Evolutionary conservation across 2,329 filamentous ascomycete genomes (phyloP).

Genomic region (Xylariales sp.): DNA sequence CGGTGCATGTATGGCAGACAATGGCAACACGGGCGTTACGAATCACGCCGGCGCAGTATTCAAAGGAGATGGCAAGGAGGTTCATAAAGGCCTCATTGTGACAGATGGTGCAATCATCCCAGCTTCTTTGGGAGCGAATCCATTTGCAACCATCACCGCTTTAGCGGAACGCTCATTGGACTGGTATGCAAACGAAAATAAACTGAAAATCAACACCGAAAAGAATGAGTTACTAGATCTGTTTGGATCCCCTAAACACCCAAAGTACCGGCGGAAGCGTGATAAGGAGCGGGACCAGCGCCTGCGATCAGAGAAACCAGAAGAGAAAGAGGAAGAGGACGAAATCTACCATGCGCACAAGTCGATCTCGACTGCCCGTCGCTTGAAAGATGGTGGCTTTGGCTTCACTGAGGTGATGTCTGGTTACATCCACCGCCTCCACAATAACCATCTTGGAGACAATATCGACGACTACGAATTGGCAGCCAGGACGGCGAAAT

Average conservation of each 20-base stretch:
- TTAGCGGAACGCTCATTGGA: slow-evolving; percentile 73
- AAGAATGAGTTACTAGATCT: slow-evolving; percentile 64
- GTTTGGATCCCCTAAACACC: slow-evolving; percentile 62
- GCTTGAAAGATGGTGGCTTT: slow-evolving; percentile 61
- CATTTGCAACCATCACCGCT: slow-evolving; percentile 75
- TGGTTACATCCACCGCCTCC: slow-evolving; percentile 64
- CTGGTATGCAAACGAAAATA: slow-evolving; percentile 56
- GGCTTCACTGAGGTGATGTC: slow-evolving; percentile 74
- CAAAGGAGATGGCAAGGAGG: slow-evolving; percentile 61
- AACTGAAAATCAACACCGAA: slow-evolving; percentile 58
- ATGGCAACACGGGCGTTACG: slow-evolving; percentile 66
- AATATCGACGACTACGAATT: slow-evolving; percentile 64
- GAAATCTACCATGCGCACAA: slow-evolving; percentile 53
- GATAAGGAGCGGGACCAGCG: slow-evolving; percentile 23
- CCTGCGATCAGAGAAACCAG: slow-evolving; percentile 19
- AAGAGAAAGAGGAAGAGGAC: slow-evolving; percentile 51
- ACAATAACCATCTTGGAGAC: slow-evolving; percentile 56
- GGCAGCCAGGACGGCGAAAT: slow-evolving; percentile 63
- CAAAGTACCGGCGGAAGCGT: slow-evolving; percentile 40
- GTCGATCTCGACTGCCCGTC: slow-evolving; percentile 57
- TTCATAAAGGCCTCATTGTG: slow-evolving; percentile 68
- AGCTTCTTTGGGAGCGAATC: slow-evolving; percentile 72
- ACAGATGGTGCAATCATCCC: slow-evolving; percentile 72
- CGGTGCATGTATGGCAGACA: slow-evolving; percentile 72
- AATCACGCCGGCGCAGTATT: slow-evolving; percentile 73